Base-by-base conservation (phyloP, 2,329 filamentous ascomycete species). In the Penicillium griseofulvum region DNA sequence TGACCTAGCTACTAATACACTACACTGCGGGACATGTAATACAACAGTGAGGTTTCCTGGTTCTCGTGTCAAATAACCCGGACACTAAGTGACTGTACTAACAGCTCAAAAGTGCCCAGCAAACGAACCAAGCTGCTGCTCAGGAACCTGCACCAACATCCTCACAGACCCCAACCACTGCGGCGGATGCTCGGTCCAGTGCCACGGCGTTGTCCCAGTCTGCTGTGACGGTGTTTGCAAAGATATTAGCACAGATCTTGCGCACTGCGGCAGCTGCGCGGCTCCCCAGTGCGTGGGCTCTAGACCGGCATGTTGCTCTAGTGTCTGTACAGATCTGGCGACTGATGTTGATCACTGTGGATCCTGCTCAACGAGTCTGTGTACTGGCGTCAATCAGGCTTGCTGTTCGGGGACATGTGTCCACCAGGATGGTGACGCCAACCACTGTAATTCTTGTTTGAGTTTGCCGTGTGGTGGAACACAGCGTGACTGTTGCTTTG, bases 341-440 rank as follows among this genome's bases (percentile, higher is more conserved):
- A 29, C 31, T 1, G 29, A 36, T 22, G 6, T 31, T 28, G 19
- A 29, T 5, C 45, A 39, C 38, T 54, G 52, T 37, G 51, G 44
- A 17, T 49, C 51, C 12, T 53, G 44, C 29, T 5, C 37, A 3
- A n/a, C 37, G 7, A 39, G 7, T 36, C n/a, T 38, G 5, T 43
- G 45, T 28, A 36, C 34, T 28, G 31, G 31, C 2, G 17, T 42
- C 4, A 33, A 52, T 29, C 58, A 56, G 0, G 56, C 56, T 42
- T 60, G 56, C 28, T 60, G 58, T 11, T 41, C 46, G 4, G 58
- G 56, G 8, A 43, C 50, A 12, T 60, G 58, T 19, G 42, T 54
- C 3, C 53, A 60, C 44, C 41, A 58, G 2, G 44, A 43, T 29
- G 44, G 24, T 4, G 44, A 56, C 28, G 14, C 24, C 17, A 33